Conservation (phyloP, 805 yeast genomes). For the Yarrowia sp. region DNA sequence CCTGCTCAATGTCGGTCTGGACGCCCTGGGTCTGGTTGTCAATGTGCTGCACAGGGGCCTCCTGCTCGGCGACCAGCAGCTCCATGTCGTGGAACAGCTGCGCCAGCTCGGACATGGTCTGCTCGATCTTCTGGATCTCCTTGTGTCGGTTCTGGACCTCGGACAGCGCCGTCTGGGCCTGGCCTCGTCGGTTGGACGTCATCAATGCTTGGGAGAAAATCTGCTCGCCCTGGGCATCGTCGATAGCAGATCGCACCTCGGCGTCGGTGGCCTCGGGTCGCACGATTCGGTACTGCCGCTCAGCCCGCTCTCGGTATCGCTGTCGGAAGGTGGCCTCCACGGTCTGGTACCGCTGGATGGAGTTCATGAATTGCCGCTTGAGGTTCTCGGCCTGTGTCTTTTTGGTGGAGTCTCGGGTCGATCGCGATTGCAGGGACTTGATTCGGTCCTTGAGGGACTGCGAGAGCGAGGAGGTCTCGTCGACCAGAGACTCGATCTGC, state of each 20-base stretch:
- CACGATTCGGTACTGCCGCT: constrained; percentile 84
- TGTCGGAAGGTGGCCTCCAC: constrained; percentile 85
- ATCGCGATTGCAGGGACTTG: constrained; percentile 64
- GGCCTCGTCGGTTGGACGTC: constrained; percentile 47
- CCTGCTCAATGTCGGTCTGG: constrained; percentile 87
- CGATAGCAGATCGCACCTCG: constrained; percentile 82
- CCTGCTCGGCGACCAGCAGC: constrained; percentile 92
- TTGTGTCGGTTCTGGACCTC: constrained; percentile 96
- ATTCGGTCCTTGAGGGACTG: constrained; percentile 70
- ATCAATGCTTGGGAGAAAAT: constrained; percentile 82
- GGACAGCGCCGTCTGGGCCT: constrained; percentile 89
- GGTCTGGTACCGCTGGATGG: constrained; percentile 82
- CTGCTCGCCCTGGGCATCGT: constrained; percentile 79
- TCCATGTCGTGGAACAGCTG: constrained; percentile 96
- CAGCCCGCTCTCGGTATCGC: constrained; percentile 81
- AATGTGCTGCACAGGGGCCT: constrained; percentile 76
- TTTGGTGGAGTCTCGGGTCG: constrained; percentile 63
- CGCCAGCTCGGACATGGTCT: constrained; percentile 92
- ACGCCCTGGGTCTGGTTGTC: constrained; percentile 80
- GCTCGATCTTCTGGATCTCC: constrained; percentile 90
- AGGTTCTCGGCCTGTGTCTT: constrained; percentile 87
- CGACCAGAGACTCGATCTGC: constrained; percentile 71
- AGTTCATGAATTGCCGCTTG: constrained; percentile 77
- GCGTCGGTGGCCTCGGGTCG: constrained; percentile 55
- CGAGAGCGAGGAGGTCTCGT: constrained; percentile 79